Base-by-base conservation (phyloP, 768 basidiomycete species). In the Ephemerocybe angulata region DNA sequence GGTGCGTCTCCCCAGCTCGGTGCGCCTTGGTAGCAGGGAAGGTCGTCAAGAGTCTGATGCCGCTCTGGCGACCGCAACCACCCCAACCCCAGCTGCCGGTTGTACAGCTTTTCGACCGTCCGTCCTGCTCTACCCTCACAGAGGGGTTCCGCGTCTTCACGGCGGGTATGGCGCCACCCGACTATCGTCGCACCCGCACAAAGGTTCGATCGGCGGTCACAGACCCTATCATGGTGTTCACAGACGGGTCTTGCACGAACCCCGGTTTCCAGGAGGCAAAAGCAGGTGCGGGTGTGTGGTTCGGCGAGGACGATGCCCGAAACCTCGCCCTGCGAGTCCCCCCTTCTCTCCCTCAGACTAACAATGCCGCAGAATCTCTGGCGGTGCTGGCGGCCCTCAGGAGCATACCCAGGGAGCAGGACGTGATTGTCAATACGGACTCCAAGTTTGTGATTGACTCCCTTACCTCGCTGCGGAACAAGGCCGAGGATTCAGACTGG, bases 221-320 rank as follows among this genome's bases (percentile, higher is more conserved):
- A n/a, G n/a, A n/a, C n/a, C n/a, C n/a, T n/a, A n/a, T n/a, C n/a
- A n/a, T n/a, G n/a, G 38, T 54, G 22, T 58, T 50, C 28, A 58
- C 57, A 13, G 57, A 58, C 30, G 57, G 57, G 2, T 58, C 57
- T 4, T 53, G 55, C n/a, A 52, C 4, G 6, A 21, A 55, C 41
- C 33, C 43, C 31, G 54, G 50, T 6, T 17, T 11, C 1, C 25
- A 58, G 0, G n/a, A 27, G 1, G 62, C 58, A 1, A 38, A 25
- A 29, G 63, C 62, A 0, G 63, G 67, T 0, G 56, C 58, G 1
- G 65, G 68, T 2, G 25, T 66, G 8, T 68, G 53, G 57, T 58
- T 52, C 21, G 51, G 44, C 0, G 25, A 40, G 0, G 27, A 60
- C 10, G 40, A 62, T 43, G 31, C 46, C 0, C 1, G 33, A 28